Conservation (phyloP, 2,329 filamentous ascomycete genomes). For the Rhexocercosporidium sp. region DNA sequence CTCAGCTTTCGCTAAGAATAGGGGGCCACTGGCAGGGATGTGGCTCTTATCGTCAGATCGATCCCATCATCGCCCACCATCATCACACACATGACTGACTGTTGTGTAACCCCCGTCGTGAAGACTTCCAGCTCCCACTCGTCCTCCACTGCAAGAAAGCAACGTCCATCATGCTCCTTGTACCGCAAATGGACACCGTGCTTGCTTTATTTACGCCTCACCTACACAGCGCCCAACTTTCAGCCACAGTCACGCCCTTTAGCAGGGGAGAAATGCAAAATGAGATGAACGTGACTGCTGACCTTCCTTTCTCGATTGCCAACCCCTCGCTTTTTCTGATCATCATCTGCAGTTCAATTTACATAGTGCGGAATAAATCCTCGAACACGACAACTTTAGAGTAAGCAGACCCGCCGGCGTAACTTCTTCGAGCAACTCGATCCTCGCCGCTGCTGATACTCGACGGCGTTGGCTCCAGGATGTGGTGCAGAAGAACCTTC, state of each 20-base stretch:
- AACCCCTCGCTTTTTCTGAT: background rate
- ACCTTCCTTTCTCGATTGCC: conserved; percentile 8
- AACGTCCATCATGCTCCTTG: background rate
- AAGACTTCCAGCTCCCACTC: background rate
- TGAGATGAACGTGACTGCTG: conserved; percentile 2
- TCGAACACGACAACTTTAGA: background rate
- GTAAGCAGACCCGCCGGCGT: background rate
- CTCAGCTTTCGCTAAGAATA: conserved; percentile 20
- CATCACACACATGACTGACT: background rate
- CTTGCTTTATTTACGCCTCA: conserved; percentile 1
- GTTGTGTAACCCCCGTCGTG: too few relatives aligned
- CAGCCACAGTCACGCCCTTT: conserved; percentile 1
- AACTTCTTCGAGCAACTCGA: background rate
- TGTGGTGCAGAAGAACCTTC: background rate
- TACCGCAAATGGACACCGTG: background rate
- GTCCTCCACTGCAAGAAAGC: background rate
- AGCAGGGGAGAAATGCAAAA: conserved; percentile 4
- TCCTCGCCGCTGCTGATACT: too few relatives aligned
- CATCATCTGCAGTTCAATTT: background rate
- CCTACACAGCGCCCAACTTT: background rate
- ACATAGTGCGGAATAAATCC: background rate
- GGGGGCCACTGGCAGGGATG: background rate
- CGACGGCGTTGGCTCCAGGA: background rate
- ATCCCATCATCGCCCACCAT: background rate
- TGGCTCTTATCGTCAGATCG: background rate